A percentile compares a stretch with the other conserved stretches of the same genome.
phyloP scores from a whole-genome alignment of 176 grass and related monocot species.

The Oryza meyeriana region DNA sequence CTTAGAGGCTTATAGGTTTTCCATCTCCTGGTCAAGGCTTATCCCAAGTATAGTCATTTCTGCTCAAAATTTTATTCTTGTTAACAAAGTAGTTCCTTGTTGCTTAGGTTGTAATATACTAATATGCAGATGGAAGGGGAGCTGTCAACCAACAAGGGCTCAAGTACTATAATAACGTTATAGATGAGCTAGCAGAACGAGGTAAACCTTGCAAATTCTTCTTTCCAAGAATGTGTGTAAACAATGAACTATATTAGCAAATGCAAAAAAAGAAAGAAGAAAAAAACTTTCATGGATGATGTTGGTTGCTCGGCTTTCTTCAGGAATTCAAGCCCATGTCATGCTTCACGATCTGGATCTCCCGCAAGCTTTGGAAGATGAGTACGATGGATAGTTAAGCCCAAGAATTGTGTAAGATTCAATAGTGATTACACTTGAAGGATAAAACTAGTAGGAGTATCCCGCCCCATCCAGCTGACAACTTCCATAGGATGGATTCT shows the following conservation, averaged over 20 bases:
- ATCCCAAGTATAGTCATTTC: constrained; percentile 34
- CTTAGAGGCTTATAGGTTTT: constrained; percentile 58
- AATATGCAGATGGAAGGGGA: constrained; percentile 55
- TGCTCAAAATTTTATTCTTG: too few relatives aligned
- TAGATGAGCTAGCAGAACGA: constrained; percentile 51
- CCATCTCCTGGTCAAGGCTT: constrained; percentile 70
- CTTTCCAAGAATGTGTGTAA: too few relatives aligned
- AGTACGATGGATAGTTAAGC: constrained; percentile 55
- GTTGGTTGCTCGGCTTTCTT: background rate
- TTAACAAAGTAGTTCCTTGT: background rate
- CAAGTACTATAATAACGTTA: constrained; percentile 65
- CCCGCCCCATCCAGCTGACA: too few relatives aligned
- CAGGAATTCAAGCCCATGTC: constrained; percentile 50
- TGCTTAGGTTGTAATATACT: background rate
- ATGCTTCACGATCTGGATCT: constrained; percentile 53
- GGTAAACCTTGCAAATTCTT: constrained; percentile 14
- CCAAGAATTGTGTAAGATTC: constrained; percentile 47
- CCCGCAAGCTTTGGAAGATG: constrained; percentile 57
- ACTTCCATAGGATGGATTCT: too few relatives aligned
- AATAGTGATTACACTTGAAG: too few relatives aligned
- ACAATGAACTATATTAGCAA: too few relatives aligned
- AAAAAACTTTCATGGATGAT: too few relatives aligned
- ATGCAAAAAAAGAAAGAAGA: too few relatives aligned
- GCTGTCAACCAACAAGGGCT: constrained; percentile 58
- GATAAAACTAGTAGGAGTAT: too few relatives aligned